Evolutionary conservation across 352 stramenopile genomes (phyloP).

Genomic region (Pythium chondricola): DNA sequence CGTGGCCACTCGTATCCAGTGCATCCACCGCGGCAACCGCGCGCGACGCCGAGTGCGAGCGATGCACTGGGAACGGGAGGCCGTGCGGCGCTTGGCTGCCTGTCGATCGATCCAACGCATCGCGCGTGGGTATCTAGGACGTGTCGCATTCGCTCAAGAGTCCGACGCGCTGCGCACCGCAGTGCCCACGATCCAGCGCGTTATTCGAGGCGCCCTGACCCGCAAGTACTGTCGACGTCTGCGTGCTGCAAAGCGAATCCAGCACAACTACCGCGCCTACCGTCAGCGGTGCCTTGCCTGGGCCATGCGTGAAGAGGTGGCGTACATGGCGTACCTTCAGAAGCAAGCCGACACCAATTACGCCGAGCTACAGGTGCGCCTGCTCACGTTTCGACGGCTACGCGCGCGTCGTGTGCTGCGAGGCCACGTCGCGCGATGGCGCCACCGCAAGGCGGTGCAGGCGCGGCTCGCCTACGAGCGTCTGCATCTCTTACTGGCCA

Average conservation of each 20-base stretch:
- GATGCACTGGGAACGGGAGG: constrained; percentile 31
- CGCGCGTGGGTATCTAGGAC: constrained; percentile 46
- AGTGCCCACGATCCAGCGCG: constrained; percentile 50
- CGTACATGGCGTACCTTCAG: constrained; percentile 42
- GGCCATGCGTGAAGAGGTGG: constrained; percentile 48
- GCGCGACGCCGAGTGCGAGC: constrained; percentile 34
- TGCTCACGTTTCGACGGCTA: constrained; percentile 39
- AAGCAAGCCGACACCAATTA: constrained; percentile 36
- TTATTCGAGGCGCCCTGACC: constrained; percentile 39
- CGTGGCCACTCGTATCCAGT: constrained; percentile 53
- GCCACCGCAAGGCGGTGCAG: constrained; percentile 23
- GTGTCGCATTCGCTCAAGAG: constrained; percentile 31
- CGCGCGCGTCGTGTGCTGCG: constrained; percentile 46
- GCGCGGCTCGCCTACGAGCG: constrained; percentile 23
- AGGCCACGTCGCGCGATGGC: constrained; percentile 35
- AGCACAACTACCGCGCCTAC: constrained; percentile 55
- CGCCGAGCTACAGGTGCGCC: constrained; percentile 33
- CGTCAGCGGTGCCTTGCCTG: constrained; percentile 44
- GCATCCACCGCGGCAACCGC: constrained; percentile 61
- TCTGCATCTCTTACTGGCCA: constrained; percentile 39
- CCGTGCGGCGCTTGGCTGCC: constrained; percentile 10
- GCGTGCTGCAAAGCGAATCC: constrained; percentile 31
- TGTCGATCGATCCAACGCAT: constrained; percentile 38
- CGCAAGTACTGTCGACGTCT: constrained; percentile 29
- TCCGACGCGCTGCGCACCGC: constrained; percentile 24